Percentiles rank a stretch among this genome's conserved stretches.
These are phyloP conservation scores for Cyberlindnera americana DNA, from an alignment of 805 yeast species.

Conservation along the genomic window DNA sequence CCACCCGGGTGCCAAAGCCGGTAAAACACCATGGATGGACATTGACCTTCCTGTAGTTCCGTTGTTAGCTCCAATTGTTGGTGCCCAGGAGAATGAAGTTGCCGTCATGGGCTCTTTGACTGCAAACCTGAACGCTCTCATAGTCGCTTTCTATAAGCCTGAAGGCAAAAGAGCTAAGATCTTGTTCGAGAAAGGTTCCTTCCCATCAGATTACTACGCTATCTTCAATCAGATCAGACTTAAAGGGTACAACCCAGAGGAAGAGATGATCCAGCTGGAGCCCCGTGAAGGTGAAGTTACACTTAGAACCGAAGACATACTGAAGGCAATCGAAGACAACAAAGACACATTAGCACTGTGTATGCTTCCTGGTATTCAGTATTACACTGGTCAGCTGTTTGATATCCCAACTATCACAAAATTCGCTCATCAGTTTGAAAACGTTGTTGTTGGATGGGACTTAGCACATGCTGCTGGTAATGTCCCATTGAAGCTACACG, in stretches of 20 bases:
- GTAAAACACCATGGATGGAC: conserved; percentile 73
- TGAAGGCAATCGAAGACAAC: conserved; percentile 49
- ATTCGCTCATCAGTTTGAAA: conserved; percentile 45
- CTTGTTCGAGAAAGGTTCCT: conserved; percentile 80
- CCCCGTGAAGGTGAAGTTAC: conserved; percentile 58
- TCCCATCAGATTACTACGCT: conserved; percentile 91
- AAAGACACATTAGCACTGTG: conserved; percentile 66
- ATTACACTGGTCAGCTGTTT: conserved; percentile 86
- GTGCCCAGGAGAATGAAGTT: conserved; percentile 72
- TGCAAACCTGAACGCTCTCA: conserved; percentile 69
- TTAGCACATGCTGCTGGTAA: conserved; percentile 94
- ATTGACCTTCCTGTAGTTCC: conserved; percentile 76
- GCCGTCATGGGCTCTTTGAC: conserved; percentile 88
- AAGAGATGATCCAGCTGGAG: conserved; percentile 53
- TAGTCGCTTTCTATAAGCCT: conserved; percentile 76
- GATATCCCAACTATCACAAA: conserved; percentile 70
- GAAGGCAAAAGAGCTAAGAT: conserved; percentile 56
- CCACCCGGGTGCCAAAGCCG: conserved; percentile 47
- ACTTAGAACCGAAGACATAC: conserved; percentile 60
- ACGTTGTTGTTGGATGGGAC: conserved; percentile 83
- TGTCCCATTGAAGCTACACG: conserved; percentile 70
- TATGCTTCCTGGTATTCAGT: conserved; percentile 85
- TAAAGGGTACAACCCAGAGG: conserved; percentile 51
- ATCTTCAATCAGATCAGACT: conserved; percentile 67
- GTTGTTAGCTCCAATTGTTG: conserved; percentile 68